These are phyloP conservation scores for Hygrophorus pudorinus DNA, from an alignment of 768 basidiomycete genomes.

Conservation along the genomic window DNA sequence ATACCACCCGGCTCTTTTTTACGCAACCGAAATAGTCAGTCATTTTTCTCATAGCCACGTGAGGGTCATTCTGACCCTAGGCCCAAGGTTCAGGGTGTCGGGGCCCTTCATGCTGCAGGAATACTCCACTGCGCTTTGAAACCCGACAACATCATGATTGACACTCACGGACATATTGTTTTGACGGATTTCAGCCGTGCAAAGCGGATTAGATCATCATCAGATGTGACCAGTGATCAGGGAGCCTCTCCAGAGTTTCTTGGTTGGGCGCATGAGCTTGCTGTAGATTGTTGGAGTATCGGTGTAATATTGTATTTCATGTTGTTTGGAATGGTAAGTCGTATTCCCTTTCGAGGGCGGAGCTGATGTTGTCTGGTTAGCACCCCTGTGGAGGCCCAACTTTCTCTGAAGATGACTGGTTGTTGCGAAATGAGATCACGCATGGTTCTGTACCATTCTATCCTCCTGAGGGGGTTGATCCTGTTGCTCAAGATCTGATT, in stretches of 20 bases:
- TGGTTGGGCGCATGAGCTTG: conserved; percentile 41
- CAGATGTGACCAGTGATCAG: conserved; percentile 17
- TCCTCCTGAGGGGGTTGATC: conserved; percentile 18
- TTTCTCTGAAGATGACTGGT: conserved; percentile 10
- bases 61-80: not conserved
- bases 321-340: conserved; percentile 34
- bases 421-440: conserved; percentile 25
- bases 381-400: too few relatives aligned
- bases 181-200: conserved; percentile 33
- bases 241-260: conserved; percentile 45
- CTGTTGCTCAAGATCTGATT: conserved; percentile 32
- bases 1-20: conserved; percentile 27
- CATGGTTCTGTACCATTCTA: conserved; percentile 20
- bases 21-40: conserved; percentile 41
- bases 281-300: conserved; percentile 53
- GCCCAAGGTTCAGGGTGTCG: conserved; percentile 30
- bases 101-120: conserved; percentile 31
- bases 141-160: conserved; percentile 35
- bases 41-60: not conserved
- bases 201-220: conserved; percentile 4
- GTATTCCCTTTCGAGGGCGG: not conserved
- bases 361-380: not conserved
- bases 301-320: conserved; percentile 43
- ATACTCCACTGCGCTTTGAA: conserved; percentile 38
- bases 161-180: conserved; percentile 34